These are phyloP conservation scores for Colletotrichum simmondsii DNA, from an alignment of 2,329 filamentous ascomycete genomes.

Conservation along the genomic window DNA sequence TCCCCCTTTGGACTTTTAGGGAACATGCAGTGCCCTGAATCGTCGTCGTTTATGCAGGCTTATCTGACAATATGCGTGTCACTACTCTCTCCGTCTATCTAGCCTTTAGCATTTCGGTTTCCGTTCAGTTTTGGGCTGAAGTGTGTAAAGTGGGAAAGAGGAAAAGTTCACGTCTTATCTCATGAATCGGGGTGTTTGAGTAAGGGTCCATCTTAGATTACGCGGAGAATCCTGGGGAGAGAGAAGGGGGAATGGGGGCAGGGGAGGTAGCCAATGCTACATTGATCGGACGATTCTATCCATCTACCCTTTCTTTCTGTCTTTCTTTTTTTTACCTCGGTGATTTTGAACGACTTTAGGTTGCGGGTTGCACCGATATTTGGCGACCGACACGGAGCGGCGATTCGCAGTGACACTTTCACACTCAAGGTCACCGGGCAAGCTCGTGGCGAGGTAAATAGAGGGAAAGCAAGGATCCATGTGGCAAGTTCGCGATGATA, in stretches of 20 bases:
- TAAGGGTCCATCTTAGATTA: background rate
- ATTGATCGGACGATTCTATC: background rate
- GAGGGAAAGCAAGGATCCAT: background rate
- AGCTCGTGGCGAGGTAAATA: no score
- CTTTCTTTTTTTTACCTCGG: background rate
- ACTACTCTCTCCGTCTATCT: background rate
- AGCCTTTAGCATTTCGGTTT: background rate
- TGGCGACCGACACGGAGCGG: background rate
- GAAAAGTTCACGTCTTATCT: background rate
- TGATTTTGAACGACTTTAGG: background rate
- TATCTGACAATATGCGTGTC: background rate
- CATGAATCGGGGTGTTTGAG: background rate
- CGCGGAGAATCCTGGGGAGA: background rate
- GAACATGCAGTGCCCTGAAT: background rate
- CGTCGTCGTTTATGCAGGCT: background rate
- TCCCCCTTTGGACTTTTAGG: background rate
- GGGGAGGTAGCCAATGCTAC: background rate
- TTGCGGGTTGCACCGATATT: conserved; percentile 2
- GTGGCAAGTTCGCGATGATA: conserved; percentile 1
- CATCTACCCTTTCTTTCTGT: background rate
- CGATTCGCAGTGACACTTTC: no score
- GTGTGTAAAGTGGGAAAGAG: background rate
- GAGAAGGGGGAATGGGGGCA: no score
- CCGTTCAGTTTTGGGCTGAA: background rate
- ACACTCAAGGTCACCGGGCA: no score